Evolutionary conservation across 805 yeast genomes (phyloP).

Genomic region (Wickerhamomyces chambardii): DNA sequence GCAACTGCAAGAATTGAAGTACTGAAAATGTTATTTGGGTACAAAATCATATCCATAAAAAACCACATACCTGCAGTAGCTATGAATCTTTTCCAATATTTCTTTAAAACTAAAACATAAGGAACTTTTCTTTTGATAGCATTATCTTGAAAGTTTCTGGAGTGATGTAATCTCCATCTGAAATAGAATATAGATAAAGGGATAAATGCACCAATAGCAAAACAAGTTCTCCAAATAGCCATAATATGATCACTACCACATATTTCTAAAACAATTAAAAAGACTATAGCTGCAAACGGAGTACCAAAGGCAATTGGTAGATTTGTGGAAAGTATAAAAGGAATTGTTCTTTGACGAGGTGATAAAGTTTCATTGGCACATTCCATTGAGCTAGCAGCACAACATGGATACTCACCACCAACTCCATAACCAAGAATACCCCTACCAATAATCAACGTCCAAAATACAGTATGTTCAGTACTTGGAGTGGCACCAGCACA

Average conservation of each 20-base stretch:
- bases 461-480: slow-evolving; percentile 28
- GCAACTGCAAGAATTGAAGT: slow-evolving; percentile 36
- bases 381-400: slow-evolving; percentile 55
- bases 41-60: slow-evolving; percentile 54
- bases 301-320: slow-evolving; percentile 39
- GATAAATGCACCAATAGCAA: slow-evolving; percentile 38
- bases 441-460: slow-evolving; percentile 46
- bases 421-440: slow-evolving; percentile 55
- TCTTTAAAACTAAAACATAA: slow-evolving; percentile 8
- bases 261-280: slow-evolving; percentile 33
- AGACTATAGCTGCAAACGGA: slow-evolving; percentile 35
- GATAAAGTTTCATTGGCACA: slow-evolving; percentile 36
- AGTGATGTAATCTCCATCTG: slow-evolving; percentile 21
- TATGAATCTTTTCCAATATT: slow-evolving; percentile 35
- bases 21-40: slow-evolving; percentile 56
- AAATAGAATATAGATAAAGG: slow-evolving; percentile 6
- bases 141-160: slow-evolving; percentile 31
- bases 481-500: slow-evolving; percentile 44
- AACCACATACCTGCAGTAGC: slow-evolving; percentile 57
- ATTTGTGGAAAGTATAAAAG: slow-evolving; percentile 33
- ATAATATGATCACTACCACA: slow-evolving; percentile 22
- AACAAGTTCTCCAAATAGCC: slow-evolving; percentile 38
- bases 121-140: slow-evolving; percentile 22
- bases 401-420: slow-evolving; percentile 63
- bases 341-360: slow-evolving; percentile 30